Evolutionary conservation across 441 rosid species (phyloP), one percentile per base, ranked within the genome.

Genomic region (Erysimum cheiri): DNA sequence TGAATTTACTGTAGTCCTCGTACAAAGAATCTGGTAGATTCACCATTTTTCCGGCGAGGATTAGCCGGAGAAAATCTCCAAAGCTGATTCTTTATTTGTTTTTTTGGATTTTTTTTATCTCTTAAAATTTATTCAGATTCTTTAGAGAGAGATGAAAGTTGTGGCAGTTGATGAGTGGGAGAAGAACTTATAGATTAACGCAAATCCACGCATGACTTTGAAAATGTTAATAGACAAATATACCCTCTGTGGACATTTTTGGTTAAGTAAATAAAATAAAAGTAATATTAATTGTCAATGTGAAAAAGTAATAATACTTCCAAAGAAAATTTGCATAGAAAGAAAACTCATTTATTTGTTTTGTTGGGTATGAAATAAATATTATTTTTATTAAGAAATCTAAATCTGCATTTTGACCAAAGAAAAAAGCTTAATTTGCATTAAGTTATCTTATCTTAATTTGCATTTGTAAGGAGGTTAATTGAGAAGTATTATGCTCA

Each of bases 11-110:
- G 33, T 54, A 53, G 14, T 72, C 66, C 28, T 56, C 75, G 8
- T 75, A 75, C 5, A 75, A 41, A 50, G 47, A 1, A 55, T 69
- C 75, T 0, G 67, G 75, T 12, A 70, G 71, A 33, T 64, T 70
- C 43, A 1, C 28, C 75, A 58, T 56, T 58, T 49, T 50, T 4
- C n/a, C 46, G 41, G 5, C 60, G 33, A 1, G 3, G 33, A 35
- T 48, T 14, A 2, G 7, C 14, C 32, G 40, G 64, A 46, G 35
- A 29, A 31, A 61, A 14, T 15, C 17, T 40, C 36, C 8, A 7
- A 26, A 11, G 11, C 9, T 1, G 57, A 9, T 17, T 35, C 13
- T 33, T 29, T 26, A 19, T 1, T 3, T 52, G 0, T 29, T n/a
- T 29, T 53, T 1, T 46, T 17, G 26, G 7, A 3, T 26, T 28